A percentile compares a stretch with the other conserved stretches of the same genome.
phyloP scores from a whole-genome alignment of 106 monocot genomes.

The Gastrodia elata region DNA sequence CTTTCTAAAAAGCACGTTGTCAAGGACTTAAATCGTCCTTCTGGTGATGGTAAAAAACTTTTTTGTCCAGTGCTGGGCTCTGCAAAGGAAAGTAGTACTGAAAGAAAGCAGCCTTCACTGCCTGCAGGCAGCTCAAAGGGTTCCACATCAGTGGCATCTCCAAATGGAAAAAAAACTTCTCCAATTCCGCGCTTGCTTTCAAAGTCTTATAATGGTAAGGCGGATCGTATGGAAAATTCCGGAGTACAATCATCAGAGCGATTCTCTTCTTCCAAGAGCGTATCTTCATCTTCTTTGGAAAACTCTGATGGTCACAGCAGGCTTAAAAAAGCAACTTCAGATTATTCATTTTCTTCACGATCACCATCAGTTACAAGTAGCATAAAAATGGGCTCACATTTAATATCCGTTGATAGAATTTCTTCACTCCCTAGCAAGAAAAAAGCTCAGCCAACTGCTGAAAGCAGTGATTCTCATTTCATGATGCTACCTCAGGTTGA shows the following conservation, averaged over 20 bases:
- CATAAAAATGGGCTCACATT: constrained; percentile 27
- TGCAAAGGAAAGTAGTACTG: constrained; percentile 21
- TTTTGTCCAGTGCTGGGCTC: constrained; percentile 22
- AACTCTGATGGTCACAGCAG: constrained; percentile 24
- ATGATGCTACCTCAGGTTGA: constrained; percentile 93
- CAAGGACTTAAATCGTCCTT: constrained; percentile 10
- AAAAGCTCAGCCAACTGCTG: constrained; percentile 38
- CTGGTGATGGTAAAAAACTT: constrained; percentile 20
- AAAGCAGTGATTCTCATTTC: constrained; percentile 49
- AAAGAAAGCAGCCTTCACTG: constrained; percentile 29
- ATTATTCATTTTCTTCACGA: constrained; percentile 39
- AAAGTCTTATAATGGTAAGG: constrained; percentile 15
- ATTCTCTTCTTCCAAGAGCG: constrained; percentile 27
- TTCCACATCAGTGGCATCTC: not conserved
- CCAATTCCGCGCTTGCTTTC: constrained; percentile 12
- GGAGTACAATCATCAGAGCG: constrained; percentile 23
- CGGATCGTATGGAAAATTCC: constrained; percentile 25
- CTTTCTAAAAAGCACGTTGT: constrained; percentile 16
- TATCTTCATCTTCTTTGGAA: constrained; percentile 23
- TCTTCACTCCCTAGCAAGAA: constrained; percentile 33
- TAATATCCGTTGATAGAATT: constrained; percentile 38
- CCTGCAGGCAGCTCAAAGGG: constrained; percentile 28
- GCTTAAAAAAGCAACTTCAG: constrained; percentile 28
- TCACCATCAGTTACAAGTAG: constrained; percentile 34
- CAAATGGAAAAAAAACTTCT: constrained; percentile 18